These are phyloP conservation scores for Trichoderma koningiopsis DNA, from an alignment of 2,329 filamentous ascomycete species.

Conservation along the genomic window DNA sequence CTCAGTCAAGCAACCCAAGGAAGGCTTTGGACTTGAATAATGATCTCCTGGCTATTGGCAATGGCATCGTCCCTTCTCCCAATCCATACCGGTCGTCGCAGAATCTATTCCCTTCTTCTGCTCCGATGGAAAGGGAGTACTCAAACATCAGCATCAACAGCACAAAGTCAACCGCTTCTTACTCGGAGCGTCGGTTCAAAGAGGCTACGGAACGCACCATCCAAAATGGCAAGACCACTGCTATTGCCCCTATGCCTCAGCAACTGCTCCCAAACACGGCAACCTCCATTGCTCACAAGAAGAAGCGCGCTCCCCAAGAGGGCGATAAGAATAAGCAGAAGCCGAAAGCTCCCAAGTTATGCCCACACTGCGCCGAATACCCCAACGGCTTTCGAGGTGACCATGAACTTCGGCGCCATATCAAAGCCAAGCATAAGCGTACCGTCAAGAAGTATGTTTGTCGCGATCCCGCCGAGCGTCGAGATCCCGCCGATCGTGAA, in stretches of 20 bases:
- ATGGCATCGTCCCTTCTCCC: constrained; percentile 34
- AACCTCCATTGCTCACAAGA: neutral
- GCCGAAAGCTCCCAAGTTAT: constrained; percentile 71
- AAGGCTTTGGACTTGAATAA: constrained; percentile 39
- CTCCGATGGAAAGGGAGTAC: constrained; percentile 52
- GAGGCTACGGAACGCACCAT: constrained; percentile 51
- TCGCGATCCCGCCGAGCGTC: constrained; percentile 51
- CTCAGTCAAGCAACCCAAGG: constrained; percentile 25
- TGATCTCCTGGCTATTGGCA: constrained; percentile 45
- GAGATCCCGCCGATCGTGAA: constrained; percentile 51
- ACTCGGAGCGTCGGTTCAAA: constrained; percentile 49
- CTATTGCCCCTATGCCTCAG: constrained; percentile 50
- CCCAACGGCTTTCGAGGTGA: constrained; percentile 82
- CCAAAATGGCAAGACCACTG: constrained; percentile 42
- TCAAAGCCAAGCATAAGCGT: constrained; percentile 63
- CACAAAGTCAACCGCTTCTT: constrained; percentile 48
- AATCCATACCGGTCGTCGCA: constrained; percentile 38
- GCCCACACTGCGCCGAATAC: constrained; percentile 68
- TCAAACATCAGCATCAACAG: constrained; percentile 49
- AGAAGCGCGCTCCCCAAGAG: constrained; percentile 37
- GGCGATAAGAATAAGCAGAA: constrained; percentile 52
- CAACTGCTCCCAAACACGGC: constrained; percentile 26
- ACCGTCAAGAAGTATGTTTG: constrained; percentile 61
- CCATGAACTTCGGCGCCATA: constrained; percentile 75
- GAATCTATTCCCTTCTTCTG: constrained; percentile 35